Evolutionary conservation across 2,329 filamentous ascomycete species (phyloP).

Genomic region (Fusarium sp.): DNA sequence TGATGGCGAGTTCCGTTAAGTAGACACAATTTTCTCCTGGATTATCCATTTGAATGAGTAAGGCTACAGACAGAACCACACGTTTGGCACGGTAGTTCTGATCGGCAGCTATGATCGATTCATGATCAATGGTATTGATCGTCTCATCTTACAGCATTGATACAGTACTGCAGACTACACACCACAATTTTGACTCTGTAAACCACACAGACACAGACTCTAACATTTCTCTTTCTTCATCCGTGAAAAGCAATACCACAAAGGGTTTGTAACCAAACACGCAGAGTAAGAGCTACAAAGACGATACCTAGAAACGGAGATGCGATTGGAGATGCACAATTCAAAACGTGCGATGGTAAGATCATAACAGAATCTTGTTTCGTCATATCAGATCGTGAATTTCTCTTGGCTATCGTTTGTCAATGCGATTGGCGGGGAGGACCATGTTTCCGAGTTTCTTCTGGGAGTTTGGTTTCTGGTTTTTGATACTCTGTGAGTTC

Average conservation of each 20-base stretch:
- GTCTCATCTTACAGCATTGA: background rate
- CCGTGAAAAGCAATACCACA: background rate
- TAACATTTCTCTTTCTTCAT: background rate
- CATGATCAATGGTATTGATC: background rate
- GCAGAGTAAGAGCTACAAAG: background rate
- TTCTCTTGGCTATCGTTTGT: background rate
- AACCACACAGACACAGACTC: background rate
- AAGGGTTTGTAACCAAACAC: background rate
- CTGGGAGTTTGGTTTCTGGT: background rate
- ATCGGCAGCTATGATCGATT: background rate
- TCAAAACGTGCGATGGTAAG: background rate
- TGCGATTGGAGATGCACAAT: constrained; percentile 2
- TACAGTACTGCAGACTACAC: background rate
- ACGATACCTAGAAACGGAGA: background rate
- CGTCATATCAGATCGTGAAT: background rate
- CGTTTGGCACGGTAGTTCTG: background rate
- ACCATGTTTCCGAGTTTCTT: background rate
- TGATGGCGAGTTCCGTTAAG: constrained; percentile 15
- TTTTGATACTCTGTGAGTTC: background rate
- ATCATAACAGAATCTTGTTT: background rate
- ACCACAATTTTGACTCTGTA: background rate
- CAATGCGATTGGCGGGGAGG: constrained; percentile 4
- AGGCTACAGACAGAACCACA: background rate
- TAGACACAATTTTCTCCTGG: constrained; percentile 4
- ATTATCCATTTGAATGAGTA: constrained; percentile 9